phyloP scores from a whole-genome alignment of 352 stramenopile genomes.

The Poterioochromonas sp. region DNA sequence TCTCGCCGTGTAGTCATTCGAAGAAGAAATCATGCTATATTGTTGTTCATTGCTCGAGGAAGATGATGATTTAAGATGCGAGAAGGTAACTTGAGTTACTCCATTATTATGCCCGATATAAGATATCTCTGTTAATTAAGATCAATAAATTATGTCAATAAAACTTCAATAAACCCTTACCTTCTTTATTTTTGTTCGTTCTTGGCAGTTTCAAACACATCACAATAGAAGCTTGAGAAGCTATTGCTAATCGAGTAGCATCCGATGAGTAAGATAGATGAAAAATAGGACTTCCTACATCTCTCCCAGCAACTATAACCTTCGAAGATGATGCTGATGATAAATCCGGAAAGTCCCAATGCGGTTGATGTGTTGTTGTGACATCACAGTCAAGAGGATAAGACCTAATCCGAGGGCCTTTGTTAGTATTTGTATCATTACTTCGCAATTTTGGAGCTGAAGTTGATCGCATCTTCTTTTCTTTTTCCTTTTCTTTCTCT shows the following conservation, averaged over 20 bases:
- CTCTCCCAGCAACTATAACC: too few relatives aligned
- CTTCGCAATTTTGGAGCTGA: conserved; percentile 1
- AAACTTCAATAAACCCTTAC: background rate
- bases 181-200: background rate
- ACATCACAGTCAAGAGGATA: conserved; percentile 8
- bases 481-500: conserved; percentile 4
- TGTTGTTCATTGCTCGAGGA: background rate
- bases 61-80: background rate
- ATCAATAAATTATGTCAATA: background rate
- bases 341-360: background rate
- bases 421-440: background rate
- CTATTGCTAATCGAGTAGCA: background rate
- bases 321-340: background rate
- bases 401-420: background rate
- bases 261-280: background rate
- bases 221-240: too few relatives aligned
- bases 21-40: background rate
- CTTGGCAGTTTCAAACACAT: background rate
- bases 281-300: background rate
- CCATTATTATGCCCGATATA: background rate
- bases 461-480: conserved; percentile 12
- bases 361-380: background rate
- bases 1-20: background rate
- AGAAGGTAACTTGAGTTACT: background rate
- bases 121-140: background rate